phyloP scores from a whole-genome alignment of 2,329 filamentous ascomycete genomes.

The Chalaropsis ovoidea region DNA sequence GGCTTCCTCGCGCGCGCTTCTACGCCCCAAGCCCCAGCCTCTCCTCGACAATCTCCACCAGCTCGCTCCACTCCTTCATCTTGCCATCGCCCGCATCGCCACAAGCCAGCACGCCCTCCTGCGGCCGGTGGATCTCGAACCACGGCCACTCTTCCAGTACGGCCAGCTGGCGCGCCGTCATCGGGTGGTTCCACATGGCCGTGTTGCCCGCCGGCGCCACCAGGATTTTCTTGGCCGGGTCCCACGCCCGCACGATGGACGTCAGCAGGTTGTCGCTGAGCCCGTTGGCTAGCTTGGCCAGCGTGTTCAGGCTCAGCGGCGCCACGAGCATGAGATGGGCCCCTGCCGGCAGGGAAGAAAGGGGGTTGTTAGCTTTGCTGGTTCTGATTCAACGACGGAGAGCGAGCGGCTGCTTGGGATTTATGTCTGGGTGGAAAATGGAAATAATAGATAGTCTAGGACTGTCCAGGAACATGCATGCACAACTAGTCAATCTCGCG shows the following conservation, averaged over 20 bases:
- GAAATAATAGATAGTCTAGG: too few relatives aligned
- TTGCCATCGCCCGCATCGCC: constrained; percentile 73
- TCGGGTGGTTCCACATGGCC: constrained; percentile 78
- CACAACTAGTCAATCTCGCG: neutral
- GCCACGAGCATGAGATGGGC: constrained; percentile 71
- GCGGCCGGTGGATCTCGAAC: constrained; percentile 63
- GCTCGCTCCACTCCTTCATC: constrained; percentile 71
- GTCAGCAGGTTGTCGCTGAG: constrained; percentile 68
- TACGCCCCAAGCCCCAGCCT: neutral
- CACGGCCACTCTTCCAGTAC: constrained; percentile 54
- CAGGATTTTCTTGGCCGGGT: constrained; percentile 63
- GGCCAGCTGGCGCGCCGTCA: constrained; percentile 62
- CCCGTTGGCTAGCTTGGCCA: constrained; percentile 74
- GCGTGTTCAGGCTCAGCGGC: constrained; percentile 70
- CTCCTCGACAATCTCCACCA: constrained; percentile 56
- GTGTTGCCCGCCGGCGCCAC: constrained; percentile 82
- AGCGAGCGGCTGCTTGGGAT: neutral
- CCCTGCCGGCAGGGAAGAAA: constrained; percentile 40
- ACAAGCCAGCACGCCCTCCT: constrained; percentile 71
- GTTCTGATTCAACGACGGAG: neutral
- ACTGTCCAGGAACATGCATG: too few relatives aligned
- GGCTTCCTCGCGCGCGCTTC: neutral
- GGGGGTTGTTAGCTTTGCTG: neutral
- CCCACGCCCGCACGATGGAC: constrained; percentile 75
- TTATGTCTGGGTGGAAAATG: too few relatives aligned